Conservation (phyloP, 2,329 filamentous ascomycete genomes). For the Fusarium sp. region DNA sequence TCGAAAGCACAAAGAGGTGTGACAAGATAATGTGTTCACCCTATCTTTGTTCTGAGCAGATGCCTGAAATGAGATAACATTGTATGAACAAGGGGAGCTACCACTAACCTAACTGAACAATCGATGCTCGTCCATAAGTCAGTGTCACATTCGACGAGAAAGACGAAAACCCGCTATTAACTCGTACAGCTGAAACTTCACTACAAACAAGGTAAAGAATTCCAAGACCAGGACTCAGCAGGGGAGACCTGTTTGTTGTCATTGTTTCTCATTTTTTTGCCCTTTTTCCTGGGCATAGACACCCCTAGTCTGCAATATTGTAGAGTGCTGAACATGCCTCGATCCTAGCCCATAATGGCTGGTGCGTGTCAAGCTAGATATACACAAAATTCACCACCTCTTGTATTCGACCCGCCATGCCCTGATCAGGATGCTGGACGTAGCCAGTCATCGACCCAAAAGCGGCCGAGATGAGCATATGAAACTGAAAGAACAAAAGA, state of each 20-base stretch:
- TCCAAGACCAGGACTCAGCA: slow-evolving; percentile 2
- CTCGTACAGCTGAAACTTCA: background rate
- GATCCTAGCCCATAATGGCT: slow-evolving; percentile 7
- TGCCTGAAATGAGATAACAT: slow-evolving; percentile 7
- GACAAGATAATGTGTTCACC: background rate
- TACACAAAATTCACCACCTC: slow-evolving; percentile 8
- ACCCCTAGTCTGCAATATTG: slow-evolving; percentile 3
- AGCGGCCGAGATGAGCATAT: background rate
- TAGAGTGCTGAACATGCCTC: slow-evolving; percentile 5
- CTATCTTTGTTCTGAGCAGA: background rate
- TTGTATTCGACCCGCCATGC: background rate
- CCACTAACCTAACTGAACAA: background rate
- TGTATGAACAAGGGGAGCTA: background rate
- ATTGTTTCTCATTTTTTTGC: slow-evolving; percentile 25
- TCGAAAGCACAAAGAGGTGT: slow-evolving; percentile 6
- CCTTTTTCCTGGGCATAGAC: slow-evolving; percentile 4
- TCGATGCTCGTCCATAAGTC: background rate
- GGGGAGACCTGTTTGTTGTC: slow-evolving; percentile 6
- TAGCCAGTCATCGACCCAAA: slow-evolving; percentile 3
- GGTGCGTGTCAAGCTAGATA: background rate
- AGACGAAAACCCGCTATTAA: background rate
- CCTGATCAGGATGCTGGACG: slow-evolving; percentile 5
- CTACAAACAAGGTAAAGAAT: background rate
- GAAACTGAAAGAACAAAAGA: slow-evolving; percentile 7
- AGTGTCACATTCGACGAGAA: background rate